Evolutionary conservation across 2,329 filamentous ascomycete genomes (phyloP), one percentile per base, ranked within the genome.

Genomic region (Cyphellophora attinorum): DNA sequence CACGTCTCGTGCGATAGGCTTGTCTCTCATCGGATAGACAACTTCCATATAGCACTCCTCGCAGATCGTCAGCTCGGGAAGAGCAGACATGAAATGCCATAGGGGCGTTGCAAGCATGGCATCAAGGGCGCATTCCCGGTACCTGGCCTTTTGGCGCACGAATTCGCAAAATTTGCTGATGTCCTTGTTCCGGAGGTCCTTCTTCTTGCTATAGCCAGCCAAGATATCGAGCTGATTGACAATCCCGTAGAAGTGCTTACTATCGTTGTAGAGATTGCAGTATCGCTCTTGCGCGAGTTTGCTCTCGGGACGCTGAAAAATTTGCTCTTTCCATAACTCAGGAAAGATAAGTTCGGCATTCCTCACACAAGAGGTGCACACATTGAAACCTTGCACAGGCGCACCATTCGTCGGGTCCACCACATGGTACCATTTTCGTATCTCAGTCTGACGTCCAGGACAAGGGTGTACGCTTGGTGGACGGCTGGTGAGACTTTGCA

Each of bases 21-120:
- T 61, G 25, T 68, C 59, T 3, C 68, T 63, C 2, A 76, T 64
- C 1, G 86, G 85, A 57, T 72, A 75, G n/a, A 94, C 74, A 1
- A 85, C 72, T 14, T 85, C 77, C 11, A 84, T 74, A 54, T 82
- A 94, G 56, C 88, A 96, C 56, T 89, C 84, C 44, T 82, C 76
- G 57, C 88, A 96, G 3, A 93, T 79, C 1, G 81, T 85, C 49
- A 94, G 76, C 31, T 86, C 74, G 0, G 81, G 83, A 0, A 93
- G 62, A 11, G 73, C 67, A 1, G 81, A 75, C 55, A 93, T 85
- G 36, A 73, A 77, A 55, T 93, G 79, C 88, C 88, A 95, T 25
- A 69, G 63, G 10, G 68, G 70, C 35, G 75, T 70, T n/a, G 65
- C 56, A 2, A 81, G 58, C 4, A 75, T 66, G n/a, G 67, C 70